A percentile compares a stretch with the other conserved stretches of the same genome.
phyloP scores from a whole-genome alignment of 148 eudicot species.

The Amaranthus cruentus region DNA sequence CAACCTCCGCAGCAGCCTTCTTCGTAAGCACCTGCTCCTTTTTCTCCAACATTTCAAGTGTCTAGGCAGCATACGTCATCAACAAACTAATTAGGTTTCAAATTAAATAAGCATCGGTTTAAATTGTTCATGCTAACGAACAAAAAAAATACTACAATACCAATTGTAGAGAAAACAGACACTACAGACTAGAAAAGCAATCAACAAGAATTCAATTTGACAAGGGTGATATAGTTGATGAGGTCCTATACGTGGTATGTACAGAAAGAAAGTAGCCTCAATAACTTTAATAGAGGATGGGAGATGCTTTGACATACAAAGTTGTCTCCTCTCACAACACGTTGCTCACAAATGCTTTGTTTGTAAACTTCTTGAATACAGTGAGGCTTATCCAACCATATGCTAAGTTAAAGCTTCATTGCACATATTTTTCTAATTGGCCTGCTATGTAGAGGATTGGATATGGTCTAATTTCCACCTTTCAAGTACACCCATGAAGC shows the following conservation, averaged over 20 bases:
- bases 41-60: constrained; percentile 82
- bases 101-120: neutral
- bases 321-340: no score
- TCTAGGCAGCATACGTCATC: constrained; percentile 20
- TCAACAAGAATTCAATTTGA: neutral
- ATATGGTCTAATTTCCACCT: no score
- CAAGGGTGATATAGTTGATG: neutral
- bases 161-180: neutral
- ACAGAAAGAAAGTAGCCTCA: no score
- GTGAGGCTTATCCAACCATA: no score
- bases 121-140: neutral
- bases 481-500: no score
- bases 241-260: neutral
- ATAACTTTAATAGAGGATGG: no score
- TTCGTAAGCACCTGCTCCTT: constrained; percentile 64
- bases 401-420: no score
- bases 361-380: no score
- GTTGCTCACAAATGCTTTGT: no score
- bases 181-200: neutral
- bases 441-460: no score
- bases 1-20: constrained; percentile 72
- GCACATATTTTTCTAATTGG: no score
- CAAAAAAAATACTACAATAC: neutral
- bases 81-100: neutral
- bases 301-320: no score